phyloP scores from a whole-genome alignment of 225 moss, liverwort and hornwort species.

The Ulota crispa region DNA sequence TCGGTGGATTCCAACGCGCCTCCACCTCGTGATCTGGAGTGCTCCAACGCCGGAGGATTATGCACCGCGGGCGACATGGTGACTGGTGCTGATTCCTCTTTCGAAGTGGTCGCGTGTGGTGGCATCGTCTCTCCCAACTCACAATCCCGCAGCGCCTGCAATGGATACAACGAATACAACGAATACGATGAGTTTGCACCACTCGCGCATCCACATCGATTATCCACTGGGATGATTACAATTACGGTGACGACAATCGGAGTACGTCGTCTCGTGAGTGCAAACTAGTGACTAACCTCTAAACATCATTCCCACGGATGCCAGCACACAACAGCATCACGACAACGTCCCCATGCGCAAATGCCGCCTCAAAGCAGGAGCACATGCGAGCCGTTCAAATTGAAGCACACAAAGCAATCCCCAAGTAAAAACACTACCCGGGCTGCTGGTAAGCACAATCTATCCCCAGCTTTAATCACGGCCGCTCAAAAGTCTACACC shows the following conservation, averaged over 20 bases:
- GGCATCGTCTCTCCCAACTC: not conserved
- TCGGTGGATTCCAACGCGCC: not conserved
- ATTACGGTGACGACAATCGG: not conserved
- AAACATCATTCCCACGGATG: not conserved
- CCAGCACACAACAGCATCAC: not conserved
- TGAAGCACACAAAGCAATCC: not conserved
- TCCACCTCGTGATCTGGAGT: not conserved
- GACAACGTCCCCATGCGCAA: not conserved
- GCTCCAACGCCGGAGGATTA: not conserved
- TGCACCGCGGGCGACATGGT: not conserved
- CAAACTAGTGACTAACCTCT: not conserved
- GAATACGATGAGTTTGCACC: not conserved
- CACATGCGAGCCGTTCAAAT: not conserved
- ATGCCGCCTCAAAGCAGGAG: not conserved
- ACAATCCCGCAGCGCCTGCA: not conserved
- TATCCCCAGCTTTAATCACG: not conserved
- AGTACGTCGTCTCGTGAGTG: not conserved
- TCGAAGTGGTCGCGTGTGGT: conserved; percentile 10
- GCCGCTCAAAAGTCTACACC: not conserved
- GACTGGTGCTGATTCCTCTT: not conserved
- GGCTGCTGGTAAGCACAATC: not conserved
- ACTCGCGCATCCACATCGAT: no score
- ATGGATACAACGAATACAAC: not conserved
- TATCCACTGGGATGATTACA: no score
- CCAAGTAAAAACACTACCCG: not conserved